Evolutionary conservation across 2,329 filamentous ascomycete species (phyloP).

Genomic region (Didymellaceae sp.): DNA sequence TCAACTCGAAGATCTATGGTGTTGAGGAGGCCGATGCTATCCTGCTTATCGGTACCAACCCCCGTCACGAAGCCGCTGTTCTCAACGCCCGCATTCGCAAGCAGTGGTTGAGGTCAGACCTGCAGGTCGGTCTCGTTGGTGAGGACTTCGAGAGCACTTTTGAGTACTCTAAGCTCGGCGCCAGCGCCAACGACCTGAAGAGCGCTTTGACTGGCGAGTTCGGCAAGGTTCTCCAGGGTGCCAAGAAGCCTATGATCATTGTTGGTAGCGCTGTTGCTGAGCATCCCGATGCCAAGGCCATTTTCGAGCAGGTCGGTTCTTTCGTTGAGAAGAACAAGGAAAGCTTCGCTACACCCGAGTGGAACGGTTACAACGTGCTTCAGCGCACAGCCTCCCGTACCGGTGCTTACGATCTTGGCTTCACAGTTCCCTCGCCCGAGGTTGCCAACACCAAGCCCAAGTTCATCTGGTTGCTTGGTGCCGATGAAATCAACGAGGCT

Average conservation of each 20-base stretch:
- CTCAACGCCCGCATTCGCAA: conserved; percentile 97
- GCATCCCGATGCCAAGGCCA: conserved; percentile 87
- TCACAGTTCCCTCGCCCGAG: conserved; percentile 80
- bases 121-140: conserved; percentile 90
- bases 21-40: conserved; percentile 94
- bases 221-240: conserved; percentile 86
- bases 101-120: conserved; percentile 94
- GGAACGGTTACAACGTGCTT: conserved; percentile 97
- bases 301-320: conserved; percentile 86
- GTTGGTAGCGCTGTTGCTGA: conserved; percentile 92
- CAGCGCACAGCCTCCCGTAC: conserved; percentile 91
- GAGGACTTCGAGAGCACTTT: conserved; percentile 94
- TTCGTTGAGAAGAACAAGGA: conserved; percentile 93
- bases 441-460: conserved; percentile 88
- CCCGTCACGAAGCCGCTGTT: conserved; percentile 91
- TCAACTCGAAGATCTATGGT: conserved; percentile 94
- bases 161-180: conserved; percentile 89
- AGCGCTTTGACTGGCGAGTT: conserved; percentile 83
- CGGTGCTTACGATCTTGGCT: conserved; percentile 95
- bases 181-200: conserved; percentile 81
- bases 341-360: conserved; percentile 87
- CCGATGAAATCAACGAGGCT: conserved; percentile 83
- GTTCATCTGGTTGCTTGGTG: conserved; percentile 95
- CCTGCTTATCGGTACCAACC: conserved; percentile 92
- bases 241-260: conserved; percentile 95